Conservation (phyloP, 768 basidiomycete genomes). For the Crucibulum laeve region DNA sequence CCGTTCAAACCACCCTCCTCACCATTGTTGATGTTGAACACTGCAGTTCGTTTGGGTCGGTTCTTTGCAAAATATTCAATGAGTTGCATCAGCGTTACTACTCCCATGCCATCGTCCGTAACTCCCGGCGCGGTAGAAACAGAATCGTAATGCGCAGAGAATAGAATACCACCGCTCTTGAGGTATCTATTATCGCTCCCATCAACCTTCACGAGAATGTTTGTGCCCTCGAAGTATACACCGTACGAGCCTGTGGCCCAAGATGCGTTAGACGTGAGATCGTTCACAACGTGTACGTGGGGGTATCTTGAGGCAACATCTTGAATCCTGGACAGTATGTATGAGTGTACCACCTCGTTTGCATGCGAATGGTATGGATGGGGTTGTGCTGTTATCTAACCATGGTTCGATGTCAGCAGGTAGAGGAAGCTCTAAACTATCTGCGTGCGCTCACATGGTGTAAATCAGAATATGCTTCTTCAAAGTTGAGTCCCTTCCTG, state of each 20-base stretch:
- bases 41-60: slow-evolving; percentile 51
- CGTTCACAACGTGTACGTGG: slow-evolving; percentile 35
- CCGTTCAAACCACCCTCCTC: slow-evolving; percentile 79
- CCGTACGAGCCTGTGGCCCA: slow-evolving; percentile 27
- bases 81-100: slow-evolving; percentile 62
- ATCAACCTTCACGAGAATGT: slow-evolving; percentile 61
- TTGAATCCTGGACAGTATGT: slow-evolving; percentile 51
- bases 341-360: slow-evolving; percentile 63
- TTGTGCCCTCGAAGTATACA: slow-evolving; percentile 63
- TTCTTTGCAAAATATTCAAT: slow-evolving; percentile 49
- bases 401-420: slow-evolving; percentile 9
- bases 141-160: slow-evolving; percentile 82
- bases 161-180: slow-evolving; percentile 46
- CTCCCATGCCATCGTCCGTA: slow-evolving; percentile 77
- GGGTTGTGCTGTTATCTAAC: slow-evolving; percentile 59
- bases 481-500: slow-evolving; percentile 5
- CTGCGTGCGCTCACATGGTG: slow-evolving; percentile 7
- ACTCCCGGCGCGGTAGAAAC: slow-evolving; percentile 73
- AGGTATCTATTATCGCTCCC: slow-evolving; percentile 36
- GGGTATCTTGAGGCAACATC: slow-evolving; percentile 36
- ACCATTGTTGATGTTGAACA: slow-evolving; percentile 86
- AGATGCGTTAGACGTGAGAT: slow-evolving; percentile 41
- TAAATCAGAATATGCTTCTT: slow-evolving; percentile 9
- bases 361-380: slow-evolving; percentile 78
- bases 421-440: not conserved